phyloP scores from a whole-genome alignment of 2,329 filamentous ascomycete species.

The Monascus ruber region DNA sequence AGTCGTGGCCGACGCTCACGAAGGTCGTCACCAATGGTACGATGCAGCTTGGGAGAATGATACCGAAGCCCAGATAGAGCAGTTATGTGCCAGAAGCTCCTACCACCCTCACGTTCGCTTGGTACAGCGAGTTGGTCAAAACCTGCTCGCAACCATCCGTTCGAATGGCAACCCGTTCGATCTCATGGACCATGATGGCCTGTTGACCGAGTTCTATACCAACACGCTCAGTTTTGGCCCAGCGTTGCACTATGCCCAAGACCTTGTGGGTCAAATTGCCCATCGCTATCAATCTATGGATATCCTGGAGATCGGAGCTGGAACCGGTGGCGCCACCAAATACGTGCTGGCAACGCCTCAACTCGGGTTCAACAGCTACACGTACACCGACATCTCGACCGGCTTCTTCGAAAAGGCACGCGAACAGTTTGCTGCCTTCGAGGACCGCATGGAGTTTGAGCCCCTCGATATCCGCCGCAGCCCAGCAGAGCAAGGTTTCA shows the following conservation, averaged over 20 bases:
- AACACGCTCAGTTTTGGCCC: too few species aligned
- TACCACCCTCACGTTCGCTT: slow-evolving; percentile 2
- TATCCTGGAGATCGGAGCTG: slow-evolving; percentile 17
- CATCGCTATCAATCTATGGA: slow-evolving; percentile 13
- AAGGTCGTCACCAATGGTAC: too few species aligned
- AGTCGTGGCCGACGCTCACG: too few species aligned
- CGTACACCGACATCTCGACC: slow-evolving; percentile 20
- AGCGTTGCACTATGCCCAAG: too few species aligned
- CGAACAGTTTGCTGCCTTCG: slow-evolving; percentile 13
- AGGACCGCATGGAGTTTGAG: slow-evolving; percentile 16
- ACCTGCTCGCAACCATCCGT: slow-evolving; percentile 19
- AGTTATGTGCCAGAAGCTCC: too few species aligned
- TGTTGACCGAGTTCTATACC: background rate
- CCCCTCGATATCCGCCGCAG: slow-evolving; percentile 20
- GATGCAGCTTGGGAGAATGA: too few species aligned
- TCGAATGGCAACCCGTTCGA: background rate
- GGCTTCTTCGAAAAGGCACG: slow-evolving; percentile 21
- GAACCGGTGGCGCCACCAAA: slow-evolving; percentile 18
- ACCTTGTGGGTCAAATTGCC: too few species aligned
- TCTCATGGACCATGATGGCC: background rate
- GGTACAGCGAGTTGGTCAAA: slow-evolving; percentile 9
- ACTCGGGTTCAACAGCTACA: slow-evolving; percentile 7
- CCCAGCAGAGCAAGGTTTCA: slow-evolving; percentile 18
- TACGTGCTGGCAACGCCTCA: slow-evolving; percentile 4
- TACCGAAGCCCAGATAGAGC: too few species aligned